Evolutionary conservation across 805 yeast genomes (phyloP), one percentile per base, ranked within the genome.

Genomic region (Suhomyces canberraensis): DNA sequence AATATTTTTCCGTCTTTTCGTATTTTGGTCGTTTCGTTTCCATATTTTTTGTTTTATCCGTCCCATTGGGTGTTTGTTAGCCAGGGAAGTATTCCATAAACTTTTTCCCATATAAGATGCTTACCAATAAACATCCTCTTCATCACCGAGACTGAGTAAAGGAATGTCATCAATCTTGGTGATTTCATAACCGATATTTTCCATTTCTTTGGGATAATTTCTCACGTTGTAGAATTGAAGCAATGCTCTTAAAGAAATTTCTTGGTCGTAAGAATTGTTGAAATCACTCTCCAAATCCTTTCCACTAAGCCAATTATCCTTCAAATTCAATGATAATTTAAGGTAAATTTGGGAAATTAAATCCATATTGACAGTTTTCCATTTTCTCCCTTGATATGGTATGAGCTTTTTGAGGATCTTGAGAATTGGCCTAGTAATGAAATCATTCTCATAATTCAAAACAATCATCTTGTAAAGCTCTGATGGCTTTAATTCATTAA

Each of bases 361-460:
- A 46, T 90, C 96, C 97, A 93, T 91, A 55, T 91, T 93, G 44
- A 80, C 77, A 11, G 89, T 76, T 48, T 89, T 81, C 98, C 98
- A 91, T 58, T 90, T 89, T 41, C 93, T 79, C 14, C 96, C 96
- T 51, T 87, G 90, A 61, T 83, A 87, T 0, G 97, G 96, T 1
- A 89, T 80, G 34, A 89, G 72, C 44, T 84, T 80, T 56, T 86
- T 89, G 41, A 90, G 66, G 1, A 85, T 73, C 51, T 80, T 81
- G 49, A 90, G 64, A 3, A 85, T 78, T 1, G 95, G 90, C 33
- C 67, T 67, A 61, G 84, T 81, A 16, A 88, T 58, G 8, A 73
- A 72, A 16, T 65, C 54, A 50, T 85, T 87, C 21, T 60, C 60
- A 53, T 79, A 81, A 29, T 88, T 69, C 3, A 75, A 64, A 4